Evolutionary conservation across 164 flowering plant species (phyloP).

Genomic region (Vitis riparia): DNA sequence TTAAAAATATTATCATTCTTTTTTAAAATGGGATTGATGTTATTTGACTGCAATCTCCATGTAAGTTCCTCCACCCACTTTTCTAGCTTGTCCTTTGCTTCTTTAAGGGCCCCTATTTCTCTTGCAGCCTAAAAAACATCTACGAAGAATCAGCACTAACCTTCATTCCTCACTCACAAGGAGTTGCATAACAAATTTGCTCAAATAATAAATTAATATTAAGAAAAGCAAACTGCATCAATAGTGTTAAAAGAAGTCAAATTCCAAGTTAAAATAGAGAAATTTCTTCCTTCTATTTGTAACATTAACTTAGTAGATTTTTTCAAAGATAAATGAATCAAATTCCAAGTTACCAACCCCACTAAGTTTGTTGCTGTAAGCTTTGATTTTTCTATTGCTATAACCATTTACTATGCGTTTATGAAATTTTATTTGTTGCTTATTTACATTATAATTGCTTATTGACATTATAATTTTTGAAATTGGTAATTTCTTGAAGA

Average conservation of each 20-base stretch:
- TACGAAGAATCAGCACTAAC: not conserved
- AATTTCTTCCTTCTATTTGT: too few species aligned
- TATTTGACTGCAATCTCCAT: conserved; percentile 62
- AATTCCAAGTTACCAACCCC: too few species aligned
- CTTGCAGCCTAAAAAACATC: conserved; percentile 63
- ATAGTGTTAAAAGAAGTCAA: too few species aligned
- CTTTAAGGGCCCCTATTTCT: conserved; percentile 85
- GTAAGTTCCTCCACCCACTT: conserved; percentile 88
- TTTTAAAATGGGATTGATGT: too few species aligned
- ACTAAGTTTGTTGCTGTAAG: not conserved
- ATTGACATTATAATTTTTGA: too few species aligned
- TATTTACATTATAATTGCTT: too few species aligned
- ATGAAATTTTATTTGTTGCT: too few species aligned
- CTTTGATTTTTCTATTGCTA: not conserved
- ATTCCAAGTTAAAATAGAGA: too few species aligned
- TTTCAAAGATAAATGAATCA: too few species aligned
- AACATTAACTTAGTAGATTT: too few species aligned
- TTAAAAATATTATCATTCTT: too few species aligned
- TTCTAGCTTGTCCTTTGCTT: conserved; percentile 83
- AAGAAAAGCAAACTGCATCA: not conserved
- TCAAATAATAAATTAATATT: conserved; percentile 2
- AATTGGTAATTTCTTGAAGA: too few species aligned
- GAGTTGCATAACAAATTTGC: not conserved
- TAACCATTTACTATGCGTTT: not conserved
- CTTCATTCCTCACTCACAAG: not conserved